phyloP scores from a whole-genome alignment of 169 alveolate species.

The Eimeria praecox region DNA sequence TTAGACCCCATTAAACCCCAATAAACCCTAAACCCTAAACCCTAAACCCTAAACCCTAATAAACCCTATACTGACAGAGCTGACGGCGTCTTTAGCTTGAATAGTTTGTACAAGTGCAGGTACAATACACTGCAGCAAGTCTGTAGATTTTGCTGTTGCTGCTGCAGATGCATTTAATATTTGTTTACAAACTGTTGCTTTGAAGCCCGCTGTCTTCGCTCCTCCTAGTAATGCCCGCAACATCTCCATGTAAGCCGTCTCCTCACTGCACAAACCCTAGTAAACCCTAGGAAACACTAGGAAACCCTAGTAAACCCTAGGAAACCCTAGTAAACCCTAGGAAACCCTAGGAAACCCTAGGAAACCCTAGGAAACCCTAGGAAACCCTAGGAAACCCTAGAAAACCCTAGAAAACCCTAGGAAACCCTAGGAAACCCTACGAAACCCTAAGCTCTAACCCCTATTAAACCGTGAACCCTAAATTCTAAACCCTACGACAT shows the following conservation, averaged over 20 bases:
- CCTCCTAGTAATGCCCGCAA: constrained; percentile 16
- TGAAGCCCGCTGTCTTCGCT: neutral
- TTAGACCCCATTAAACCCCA: neutral
- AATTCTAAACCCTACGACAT: no score
- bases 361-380: no score
- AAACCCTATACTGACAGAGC: neutral
- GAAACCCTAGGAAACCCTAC: no score
- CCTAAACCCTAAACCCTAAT: neutral
- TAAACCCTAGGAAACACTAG: no score
- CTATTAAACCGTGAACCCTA: no score
- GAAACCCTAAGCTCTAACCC: no score
- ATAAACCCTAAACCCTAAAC: constrained; percentile 7
- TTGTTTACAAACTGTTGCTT: constrained; percentile 43
- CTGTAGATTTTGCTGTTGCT: neutral
- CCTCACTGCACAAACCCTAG: no score
- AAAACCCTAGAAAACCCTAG: no score
- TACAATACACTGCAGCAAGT: neutral
- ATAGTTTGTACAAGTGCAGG: constrained; percentile 53
- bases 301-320: no score
- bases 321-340: no score
- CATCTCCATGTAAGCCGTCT: constrained; percentile 51
- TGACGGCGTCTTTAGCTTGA: neutral
- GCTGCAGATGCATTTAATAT: constrained; percentile 19
- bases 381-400: no score
- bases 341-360: no score